These are phyloP conservation scores for Paramarasmius palmivorus DNA, from an alignment of 1,284 basidiomycete genomes.

Conservation along the genomic window DNA sequence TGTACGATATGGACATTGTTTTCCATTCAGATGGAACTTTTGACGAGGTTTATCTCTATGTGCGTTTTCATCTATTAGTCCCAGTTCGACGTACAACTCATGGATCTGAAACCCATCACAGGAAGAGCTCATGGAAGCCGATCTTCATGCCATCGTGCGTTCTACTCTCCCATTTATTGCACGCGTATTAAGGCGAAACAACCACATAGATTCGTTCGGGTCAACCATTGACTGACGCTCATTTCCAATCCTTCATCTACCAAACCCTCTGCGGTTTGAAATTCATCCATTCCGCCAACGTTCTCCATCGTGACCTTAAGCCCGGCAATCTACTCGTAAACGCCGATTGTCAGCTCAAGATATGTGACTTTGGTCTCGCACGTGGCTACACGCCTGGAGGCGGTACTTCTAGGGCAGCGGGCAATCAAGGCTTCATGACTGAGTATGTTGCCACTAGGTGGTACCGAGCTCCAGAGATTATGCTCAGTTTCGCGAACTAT, in stretches of 20 bases:
- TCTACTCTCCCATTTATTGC: not conserved
- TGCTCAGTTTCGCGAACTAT: conserved; percentile 96
- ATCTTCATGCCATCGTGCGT: conserved; percentile 96
- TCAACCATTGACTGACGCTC: conserved; percentile 96
- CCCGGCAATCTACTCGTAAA: conserved; percentile 97
- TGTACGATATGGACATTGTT: conserved; percentile 98
- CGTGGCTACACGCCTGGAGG: conserved; percentile 89
- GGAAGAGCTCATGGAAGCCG: conserved; percentile 99
- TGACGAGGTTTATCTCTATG: conserved; percentile 94
- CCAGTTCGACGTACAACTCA: not conserved
- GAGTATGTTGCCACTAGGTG: conserved; percentile 98
- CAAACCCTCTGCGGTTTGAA: conserved; percentile 98
- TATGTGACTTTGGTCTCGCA: conserved; percentile 98
- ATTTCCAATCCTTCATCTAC: conserved; percentile 98
- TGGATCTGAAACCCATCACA: conserved; percentile 34
- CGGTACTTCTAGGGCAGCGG: conserved; percentile 63
- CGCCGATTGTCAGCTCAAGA: conserved; percentile 97
- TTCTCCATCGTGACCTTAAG: conserved; percentile 97
- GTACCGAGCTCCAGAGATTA: conserved; percentile 98
- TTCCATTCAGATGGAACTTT: conserved; percentile 88
- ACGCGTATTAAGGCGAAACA: conserved; percentile 3
- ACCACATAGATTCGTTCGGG: conserved; percentile 86
- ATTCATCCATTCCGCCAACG: conserved; percentile 99
- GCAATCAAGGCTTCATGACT: conserved; percentile 98
- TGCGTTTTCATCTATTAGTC: conserved; percentile 37